Base-by-base conservation (phyloP, 164 flowering plant species). In the Magnolia kwangsiensis region DNA sequence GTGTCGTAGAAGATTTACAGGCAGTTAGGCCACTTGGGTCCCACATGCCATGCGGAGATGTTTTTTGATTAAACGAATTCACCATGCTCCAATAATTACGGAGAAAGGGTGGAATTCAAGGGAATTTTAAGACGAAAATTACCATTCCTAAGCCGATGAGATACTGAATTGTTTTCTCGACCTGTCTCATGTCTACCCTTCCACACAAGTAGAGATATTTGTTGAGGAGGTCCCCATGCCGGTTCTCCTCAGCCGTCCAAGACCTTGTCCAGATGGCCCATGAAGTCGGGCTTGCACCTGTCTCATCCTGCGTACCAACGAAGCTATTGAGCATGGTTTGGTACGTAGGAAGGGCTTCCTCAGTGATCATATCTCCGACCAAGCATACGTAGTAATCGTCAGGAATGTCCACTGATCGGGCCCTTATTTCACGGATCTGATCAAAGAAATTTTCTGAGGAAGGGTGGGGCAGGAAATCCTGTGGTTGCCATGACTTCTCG, bases 311-410 rank as follows among this genome's bases (percentile, higher is more conserved):
- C 67, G 85, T 81, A 1, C 88, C 90, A 75, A 87, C 91, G 2
- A 79, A 74, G 11, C 86, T 84, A 63, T 88, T 87, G 19, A 88
- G 77, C 85, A 83, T 84, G 23, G 91, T 87, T 72, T 87, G 89
- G 71, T 88, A 88, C 29, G 90, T 85, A 1, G 90, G 90, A 45
- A 88, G 86, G 63, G 91, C 91, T 81, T 88, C 91, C 73, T 88
- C 89, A 0, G 90, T 88, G 64, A 76, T 69, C 78, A 76, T 76
- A 51, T 76, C 74, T 3, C 78, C 78, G 7, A 76, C 74, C 73
- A 76, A 49, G 29, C 78, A 76, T 14, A 76, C 73, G 2, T 20
- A 76, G 55, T 70, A 70, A 14, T 69, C 78, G n/a, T 76, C 69
- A 3, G 78, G 78, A 10, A 76, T 70, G 24, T 76, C 78, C 45